Conservation (phyloP, 441 rosid species). For the Erodium texanum region DNA sequence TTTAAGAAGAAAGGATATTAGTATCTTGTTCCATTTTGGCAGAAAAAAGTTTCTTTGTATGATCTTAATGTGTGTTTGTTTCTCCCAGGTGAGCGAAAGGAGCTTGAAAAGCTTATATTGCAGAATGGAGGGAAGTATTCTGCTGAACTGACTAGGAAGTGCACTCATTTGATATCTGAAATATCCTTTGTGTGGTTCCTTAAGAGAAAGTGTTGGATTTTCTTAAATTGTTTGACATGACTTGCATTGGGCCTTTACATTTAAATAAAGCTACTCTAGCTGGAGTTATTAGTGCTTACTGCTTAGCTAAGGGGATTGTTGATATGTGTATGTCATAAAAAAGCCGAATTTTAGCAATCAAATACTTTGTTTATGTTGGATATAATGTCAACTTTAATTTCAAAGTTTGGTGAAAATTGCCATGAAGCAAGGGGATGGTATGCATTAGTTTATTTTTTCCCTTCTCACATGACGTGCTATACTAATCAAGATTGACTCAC, state of each 20-base stretch:
- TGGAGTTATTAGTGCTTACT: conserved; percentile 3
- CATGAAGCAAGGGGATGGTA: neutral
- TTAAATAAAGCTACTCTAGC: neutral
- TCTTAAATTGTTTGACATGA: conserved; percentile 2
- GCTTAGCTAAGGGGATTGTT: neutral
- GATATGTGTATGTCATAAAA: neutral
- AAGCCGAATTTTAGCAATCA: neutral
- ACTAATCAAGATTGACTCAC: neutral
- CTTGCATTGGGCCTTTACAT: neutral
- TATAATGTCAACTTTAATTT: neutral
- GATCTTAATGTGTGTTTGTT: conserved; percentile 15
- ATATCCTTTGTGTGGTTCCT: conserved; percentile 58
- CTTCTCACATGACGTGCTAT: neutral
- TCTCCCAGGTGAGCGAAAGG: conserved; percentile 69
- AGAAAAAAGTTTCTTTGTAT: neutral
- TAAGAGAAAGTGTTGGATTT: conserved; percentile 10
- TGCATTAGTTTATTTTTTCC: neutral
- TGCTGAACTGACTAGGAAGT: conserved; percentile 68
- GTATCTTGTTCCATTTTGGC: neutral
- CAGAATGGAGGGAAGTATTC: conserved; percentile 90
- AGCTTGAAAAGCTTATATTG: conserved; percentile 48
- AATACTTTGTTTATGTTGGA: neutral
- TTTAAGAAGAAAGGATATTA: neutral
- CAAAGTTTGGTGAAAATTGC: neutral
- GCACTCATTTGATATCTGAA: conserved; percentile 91